Base-by-base conservation (phyloP, 352 stramenopile species). In the Globisporangium rhizosaccharum region DNA sequence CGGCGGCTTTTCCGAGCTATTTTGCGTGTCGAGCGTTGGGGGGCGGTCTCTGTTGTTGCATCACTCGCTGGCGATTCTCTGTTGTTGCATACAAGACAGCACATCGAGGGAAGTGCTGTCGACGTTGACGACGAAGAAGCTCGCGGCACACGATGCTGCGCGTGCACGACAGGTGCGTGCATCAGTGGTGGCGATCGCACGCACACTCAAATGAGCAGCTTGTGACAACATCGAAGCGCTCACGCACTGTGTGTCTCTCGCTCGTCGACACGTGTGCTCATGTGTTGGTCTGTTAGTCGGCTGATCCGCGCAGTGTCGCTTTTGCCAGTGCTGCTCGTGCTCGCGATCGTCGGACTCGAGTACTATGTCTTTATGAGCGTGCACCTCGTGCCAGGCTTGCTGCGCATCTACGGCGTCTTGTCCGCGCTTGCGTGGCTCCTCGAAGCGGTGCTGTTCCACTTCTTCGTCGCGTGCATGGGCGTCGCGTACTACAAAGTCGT, bases 401-500 rank as follows among this genome's bases (percentile, higher is more conserved):
- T 53, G 51, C 47, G 60, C 30, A 62, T 51, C 11, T 25, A 18
- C 17, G 26, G 25, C 15, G 30, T 51, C 10, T 36, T 65, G 18
- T 53, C 57, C 6, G 51, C 73, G 33, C 23, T 77, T 33, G 33
- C 62, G 18, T 57, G 57, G 37, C 62, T 79, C 47, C 10, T 83
- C 0, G 72, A 92, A 46, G 68, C 56, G 6, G 9, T 62, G 9
- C 10, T 84, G 11, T 93, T 94, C 63, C 81, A 94, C 60, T 70
- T 82, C 50, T 70, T 82, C 25, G 61, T 82, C 37, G 61, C 50
- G 0, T 78, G 85, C 41, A 66, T 73, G 51, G 37, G 84, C 11
- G 65, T 87, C 1, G 75, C 78, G 37, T 94, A 93, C 67, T 75
- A 78, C 54, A 85, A 83, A 49, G 82, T 91, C 46, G 82, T 92